These are phyloP conservation scores for Trichosporon sp. DNA, from an alignment of 1,284 basidiomycete genomes.

Conservation along the genomic window DNA sequence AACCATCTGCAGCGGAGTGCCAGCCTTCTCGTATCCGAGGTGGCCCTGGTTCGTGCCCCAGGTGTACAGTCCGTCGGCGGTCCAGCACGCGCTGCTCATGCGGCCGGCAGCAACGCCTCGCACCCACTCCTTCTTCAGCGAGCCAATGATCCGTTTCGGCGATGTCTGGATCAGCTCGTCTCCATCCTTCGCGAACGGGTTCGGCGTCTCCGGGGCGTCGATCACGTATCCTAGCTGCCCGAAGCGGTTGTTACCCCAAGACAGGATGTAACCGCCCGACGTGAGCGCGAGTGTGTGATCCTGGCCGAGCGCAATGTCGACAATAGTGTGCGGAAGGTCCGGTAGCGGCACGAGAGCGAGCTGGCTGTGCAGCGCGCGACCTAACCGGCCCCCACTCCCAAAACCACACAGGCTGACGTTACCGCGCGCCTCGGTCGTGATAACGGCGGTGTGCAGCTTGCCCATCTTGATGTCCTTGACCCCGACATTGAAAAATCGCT, in stretches of 20 bases:
- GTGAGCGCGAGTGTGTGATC: constrained; percentile 92
- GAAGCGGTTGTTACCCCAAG: constrained; percentile 89
- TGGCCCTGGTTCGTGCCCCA: constrained; percentile 97
- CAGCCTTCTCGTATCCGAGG: constrained; percentile 76
- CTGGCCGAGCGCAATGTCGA: constrained; percentile 79
- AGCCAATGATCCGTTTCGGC: constrained; percentile 74
- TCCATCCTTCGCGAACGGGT: constrained; percentile 40
- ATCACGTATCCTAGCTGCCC: constrained; percentile 85
- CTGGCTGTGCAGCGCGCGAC: constrained; percentile 76
- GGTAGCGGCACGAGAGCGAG: constrained; percentile 68
- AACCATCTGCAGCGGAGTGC: constrained; percentile 74
- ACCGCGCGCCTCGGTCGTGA: constrained; percentile 72
- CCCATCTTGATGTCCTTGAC: constrained; percentile 75
- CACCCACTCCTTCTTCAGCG: constrained; percentile 78
- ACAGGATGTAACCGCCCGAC: constrained; percentile 75
- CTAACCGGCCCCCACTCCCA: constrained; percentile 81
- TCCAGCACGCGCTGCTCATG: constrained; percentile 88
- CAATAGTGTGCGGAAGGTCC: constrained; percentile 63
- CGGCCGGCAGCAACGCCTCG: constrained; percentile 84
- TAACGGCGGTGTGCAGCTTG: constrained; percentile 75
- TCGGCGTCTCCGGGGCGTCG: constrained; percentile 60
- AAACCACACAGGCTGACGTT: constrained; percentile 85
- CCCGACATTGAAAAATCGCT: constrained; percentile 60
- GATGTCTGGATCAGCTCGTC: constrained; percentile 70
- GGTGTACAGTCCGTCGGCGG: constrained; percentile 77